Conservation (phyloP, 768 basidiomycete genomes). For the Phanerochaete sordida region DNA sequence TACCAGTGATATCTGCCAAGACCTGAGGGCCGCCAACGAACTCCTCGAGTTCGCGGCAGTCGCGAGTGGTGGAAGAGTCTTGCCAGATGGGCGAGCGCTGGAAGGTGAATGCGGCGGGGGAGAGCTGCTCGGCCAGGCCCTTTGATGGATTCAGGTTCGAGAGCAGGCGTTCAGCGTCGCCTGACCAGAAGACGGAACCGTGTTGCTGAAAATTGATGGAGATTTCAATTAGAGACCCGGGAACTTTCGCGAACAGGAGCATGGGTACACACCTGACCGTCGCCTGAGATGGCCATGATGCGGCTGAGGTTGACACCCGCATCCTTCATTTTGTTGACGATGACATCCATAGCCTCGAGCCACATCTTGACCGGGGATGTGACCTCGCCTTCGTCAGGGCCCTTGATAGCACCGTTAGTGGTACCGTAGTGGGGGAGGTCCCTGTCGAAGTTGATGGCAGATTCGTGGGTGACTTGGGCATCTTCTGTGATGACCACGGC, state of each 20-base stretch:
- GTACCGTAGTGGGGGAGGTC: conserved; percentile 73
- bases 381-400: conserved; percentile 68
- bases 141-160: conserved; percentile 47
- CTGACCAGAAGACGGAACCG: conserved; percentile 82
- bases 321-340: conserved; percentile 58
- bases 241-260: not conserved
- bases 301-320: conserved; percentile 55
- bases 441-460: conserved; percentile 73
- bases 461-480: conserved; percentile 59
- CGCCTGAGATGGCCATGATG: conserved; percentile 69
- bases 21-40: conserved; percentile 66
- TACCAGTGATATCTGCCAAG: conserved; percentile 75
- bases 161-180: conserved; percentile 47
- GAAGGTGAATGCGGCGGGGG: conserved; percentile 62
- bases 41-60: conserved; percentile 67
- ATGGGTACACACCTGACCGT: conserved; percentile 58
- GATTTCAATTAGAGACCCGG: not conserved
- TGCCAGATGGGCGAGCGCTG: conserved; percentile 83
- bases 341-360: conserved; percentile 80
- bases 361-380: conserved; percentile 81
- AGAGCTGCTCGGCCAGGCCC: conserved; percentile 56
- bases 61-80: conserved; percentile 78
- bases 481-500: conserved; percentile 63
- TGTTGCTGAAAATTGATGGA: conserved; percentile 60
- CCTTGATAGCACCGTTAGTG: conserved; percentile 60